phyloP scores from a whole-genome alignment of 331 rosid species.

The Cydonia oblonga region DNA sequence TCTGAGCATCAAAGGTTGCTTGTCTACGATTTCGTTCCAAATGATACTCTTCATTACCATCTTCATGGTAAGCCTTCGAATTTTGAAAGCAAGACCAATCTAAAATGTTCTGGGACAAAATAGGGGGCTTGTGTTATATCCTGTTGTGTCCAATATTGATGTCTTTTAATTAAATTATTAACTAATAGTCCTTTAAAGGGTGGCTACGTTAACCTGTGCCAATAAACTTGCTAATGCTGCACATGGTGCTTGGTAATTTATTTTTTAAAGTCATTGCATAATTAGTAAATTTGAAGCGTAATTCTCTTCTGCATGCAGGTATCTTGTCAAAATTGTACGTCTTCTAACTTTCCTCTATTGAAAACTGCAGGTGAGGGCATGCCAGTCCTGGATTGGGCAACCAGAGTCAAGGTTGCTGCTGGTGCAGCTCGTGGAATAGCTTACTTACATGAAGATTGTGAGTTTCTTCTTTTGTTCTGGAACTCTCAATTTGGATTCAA shows the following conservation, averaged over 20 bases:
- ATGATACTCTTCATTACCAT: conserved; percentile 78
- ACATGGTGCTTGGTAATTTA: not conserved
- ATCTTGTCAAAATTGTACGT: not conserved
- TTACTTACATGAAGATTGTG: conserved; percentile 93
- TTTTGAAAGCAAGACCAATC: not conserved
- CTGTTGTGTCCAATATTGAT: not conserved
- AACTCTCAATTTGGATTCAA: not conserved
- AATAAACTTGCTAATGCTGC: not conserved
- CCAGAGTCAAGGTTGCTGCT: conserved; percentile 80
- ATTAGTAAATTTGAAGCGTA: not conserved
- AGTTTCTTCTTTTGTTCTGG: conserved; percentile 18
- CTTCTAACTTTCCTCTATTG: conserved; percentile 8
- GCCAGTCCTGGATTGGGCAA: conserved; percentile 70
- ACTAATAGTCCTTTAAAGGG: not conserved
- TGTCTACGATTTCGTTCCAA: conserved; percentile 79
- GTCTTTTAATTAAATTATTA: not conserved
- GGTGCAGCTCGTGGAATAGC: conserved; percentile 98
- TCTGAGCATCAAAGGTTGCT: conserved; percentile 85
- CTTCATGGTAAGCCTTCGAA: conserved; percentile 69
- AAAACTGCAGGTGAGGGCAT: conserved; percentile 36
- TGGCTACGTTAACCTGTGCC: not conserved
- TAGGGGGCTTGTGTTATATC: not conserved
- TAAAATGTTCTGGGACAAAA: not conserved
- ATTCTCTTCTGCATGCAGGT: not conserved
- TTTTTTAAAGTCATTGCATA: not conserved